These are phyloP conservation scores for Trametes meyenii DNA, from an alignment of 768 basidiomycete species.

Conservation along the genomic window DNA sequence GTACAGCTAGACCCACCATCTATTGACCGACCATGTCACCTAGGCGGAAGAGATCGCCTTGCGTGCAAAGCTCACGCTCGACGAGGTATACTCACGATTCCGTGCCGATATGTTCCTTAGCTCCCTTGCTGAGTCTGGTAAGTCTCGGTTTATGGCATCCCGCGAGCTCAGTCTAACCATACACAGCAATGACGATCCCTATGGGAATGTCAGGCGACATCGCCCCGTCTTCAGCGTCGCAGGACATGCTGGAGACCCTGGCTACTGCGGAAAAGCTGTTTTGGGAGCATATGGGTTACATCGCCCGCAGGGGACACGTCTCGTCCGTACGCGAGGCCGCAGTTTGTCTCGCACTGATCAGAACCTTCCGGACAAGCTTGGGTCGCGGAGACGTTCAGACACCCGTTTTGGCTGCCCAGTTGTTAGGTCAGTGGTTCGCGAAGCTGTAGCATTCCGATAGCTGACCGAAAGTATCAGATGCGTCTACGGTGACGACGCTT, in stretches of 20 bases:
- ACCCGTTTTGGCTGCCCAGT: slow-evolving; percentile 57
- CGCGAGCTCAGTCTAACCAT: neutral
- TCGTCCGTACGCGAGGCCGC: slow-evolving; percentile 75
- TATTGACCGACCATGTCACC: neutral
- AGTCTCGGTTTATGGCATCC: slow-evolving; percentile 32
- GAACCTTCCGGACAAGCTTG: slow-evolving; percentile 79
- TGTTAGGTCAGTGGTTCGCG: slow-evolving; percentile 55
- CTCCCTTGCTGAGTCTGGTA: slow-evolving; percentile 89
- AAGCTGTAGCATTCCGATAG: neutral
- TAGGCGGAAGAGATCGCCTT: slow-evolving; percentile 79
- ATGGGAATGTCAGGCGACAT: slow-evolving; percentile 66
- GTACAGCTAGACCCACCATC: too few relatives aligned
- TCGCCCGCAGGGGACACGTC: slow-evolving; percentile 61
- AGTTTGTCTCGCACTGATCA: slow-evolving; percentile 68
- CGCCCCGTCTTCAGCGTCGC: slow-evolving; percentile 46
- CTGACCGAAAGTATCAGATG: slow-evolving; percentile 49
- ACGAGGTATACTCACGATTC: slow-evolving; percentile 78
- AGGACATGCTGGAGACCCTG: slow-evolving; percentile 63
- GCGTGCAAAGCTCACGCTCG: slow-evolving; percentile 76
- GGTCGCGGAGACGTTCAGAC: slow-evolving; percentile 56
- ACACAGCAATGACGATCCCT: slow-evolving; percentile 80
- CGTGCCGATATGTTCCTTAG: slow-evolving; percentile 87
- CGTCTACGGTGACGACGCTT: slow-evolving; percentile 74
- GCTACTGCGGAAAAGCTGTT: slow-evolving; percentile 71
- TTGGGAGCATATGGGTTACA: slow-evolving; percentile 61